Conservation (phyloP, 2,329 filamentous ascomycete species). For the Cladosporium halotolerans region DNA sequence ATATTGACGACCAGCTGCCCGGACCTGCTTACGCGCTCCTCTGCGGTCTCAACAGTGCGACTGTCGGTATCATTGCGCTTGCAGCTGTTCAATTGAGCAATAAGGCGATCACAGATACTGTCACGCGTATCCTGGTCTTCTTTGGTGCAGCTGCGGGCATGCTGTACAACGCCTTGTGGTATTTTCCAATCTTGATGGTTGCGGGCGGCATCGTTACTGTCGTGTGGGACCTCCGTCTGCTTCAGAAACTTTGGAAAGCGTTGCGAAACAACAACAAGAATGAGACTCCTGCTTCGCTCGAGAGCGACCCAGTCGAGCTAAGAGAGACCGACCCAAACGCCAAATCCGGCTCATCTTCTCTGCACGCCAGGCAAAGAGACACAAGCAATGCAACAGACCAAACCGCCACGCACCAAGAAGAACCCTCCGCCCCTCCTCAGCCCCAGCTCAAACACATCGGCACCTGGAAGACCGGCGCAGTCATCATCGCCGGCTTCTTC, state of each 20-base stretch:
- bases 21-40: constrained; percentile 60
- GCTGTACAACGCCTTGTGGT: constrained; percentile 68
- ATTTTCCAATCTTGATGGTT: constrained; percentile 61
- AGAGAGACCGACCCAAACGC: neutral
- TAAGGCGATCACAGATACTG: constrained; percentile 60
- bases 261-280: neutral
- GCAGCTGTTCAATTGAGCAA: constrained; percentile 58
- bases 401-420: neutral
- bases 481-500: constrained; percentile 45
- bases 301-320: neutral
- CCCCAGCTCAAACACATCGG: neutral
- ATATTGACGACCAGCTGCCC: constrained; percentile 54
- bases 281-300: neutral
- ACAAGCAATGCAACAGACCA: neutral
- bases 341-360: neutral
- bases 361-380: neutral
- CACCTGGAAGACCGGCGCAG: constrained; percentile 29
- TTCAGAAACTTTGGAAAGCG: constrained; percentile 1
- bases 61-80: constrained; percentile 64
- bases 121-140: constrained; percentile 60
- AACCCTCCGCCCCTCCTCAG: neutral
- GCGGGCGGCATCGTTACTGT: constrained; percentile 48
- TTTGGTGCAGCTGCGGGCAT: constrained; percentile 58
- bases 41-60: constrained; percentile 65
- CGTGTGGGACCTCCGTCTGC: constrained; percentile 44